Conservation (phyloP, 352 stramenopile genomes). For the Globisporangium paddicum region DNA sequence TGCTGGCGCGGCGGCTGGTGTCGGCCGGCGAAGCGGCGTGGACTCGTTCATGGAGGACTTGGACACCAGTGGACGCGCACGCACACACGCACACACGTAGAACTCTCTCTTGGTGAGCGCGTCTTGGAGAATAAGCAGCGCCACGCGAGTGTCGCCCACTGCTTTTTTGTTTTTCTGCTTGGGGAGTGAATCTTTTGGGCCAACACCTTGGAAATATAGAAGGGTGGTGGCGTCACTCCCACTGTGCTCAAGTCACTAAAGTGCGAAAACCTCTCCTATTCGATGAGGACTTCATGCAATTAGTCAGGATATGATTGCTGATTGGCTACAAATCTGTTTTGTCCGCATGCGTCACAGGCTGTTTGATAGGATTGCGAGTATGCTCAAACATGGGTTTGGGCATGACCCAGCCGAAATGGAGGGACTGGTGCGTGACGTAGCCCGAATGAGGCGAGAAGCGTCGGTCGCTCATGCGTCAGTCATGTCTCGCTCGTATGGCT, state of each 20-base stretch:
- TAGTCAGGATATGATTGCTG: neutral
- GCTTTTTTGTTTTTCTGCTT: slow-evolving; percentile 11
- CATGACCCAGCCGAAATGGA: neutral
- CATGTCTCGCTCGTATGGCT: neutral
- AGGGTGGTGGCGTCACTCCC: slow-evolving; percentile 9
- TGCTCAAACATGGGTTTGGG: neutral
- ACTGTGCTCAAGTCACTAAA: neutral
- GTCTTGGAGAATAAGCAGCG: slow-evolving; percentile 2
- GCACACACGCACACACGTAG: neutral
- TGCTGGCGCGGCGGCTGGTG: slow-evolving; percentile 14
- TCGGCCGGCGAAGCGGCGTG: slow-evolving; percentile 39
- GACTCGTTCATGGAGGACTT: slow-evolving; percentile 54
- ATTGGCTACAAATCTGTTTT: slow-evolving; percentile 1
- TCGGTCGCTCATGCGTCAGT: neutral
- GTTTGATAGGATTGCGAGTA: neutral
- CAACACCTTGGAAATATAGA: slow-evolving; percentile 10
- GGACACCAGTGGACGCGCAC: neutral
- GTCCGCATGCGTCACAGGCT: slow-evolving; percentile 1
- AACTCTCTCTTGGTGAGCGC: neutral
- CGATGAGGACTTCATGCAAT: neutral
- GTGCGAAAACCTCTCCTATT: neutral
- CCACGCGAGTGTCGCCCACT: neutral
- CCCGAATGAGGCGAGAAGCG: neutral
- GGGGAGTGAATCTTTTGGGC: slow-evolving; percentile 5
- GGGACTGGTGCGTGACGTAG: neutral